phyloP scores from a whole-genome alignment of 2,329 filamentous ascomycete species.

The Neoarthrinium moseri region DNA sequence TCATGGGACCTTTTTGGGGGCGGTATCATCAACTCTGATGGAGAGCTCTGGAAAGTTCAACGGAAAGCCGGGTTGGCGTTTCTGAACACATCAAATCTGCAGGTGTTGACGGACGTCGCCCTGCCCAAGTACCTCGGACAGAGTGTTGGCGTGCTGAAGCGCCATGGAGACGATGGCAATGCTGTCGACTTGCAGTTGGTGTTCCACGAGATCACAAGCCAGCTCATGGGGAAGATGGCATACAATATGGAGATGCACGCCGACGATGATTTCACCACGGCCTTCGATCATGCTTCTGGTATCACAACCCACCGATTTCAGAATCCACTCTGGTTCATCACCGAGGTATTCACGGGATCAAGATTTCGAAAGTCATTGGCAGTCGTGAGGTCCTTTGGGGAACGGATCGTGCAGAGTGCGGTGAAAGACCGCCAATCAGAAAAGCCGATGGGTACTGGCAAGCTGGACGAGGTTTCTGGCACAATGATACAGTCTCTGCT shows the following conservation, averaged over 20 bases:
- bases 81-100: slow-evolving; percentile 56
- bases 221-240: slow-evolving; percentile 67
- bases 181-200: slow-evolving; percentile 57
- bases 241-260: slow-evolving; percentile 69
- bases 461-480: slow-evolving; percentile 44
- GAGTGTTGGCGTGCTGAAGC: slow-evolving; percentile 37
- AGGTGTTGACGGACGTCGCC: slow-evolving; percentile 54
- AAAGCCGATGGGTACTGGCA: slow-evolving; percentile 17
- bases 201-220: slow-evolving; percentile 63
- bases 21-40: slow-evolving; percentile 67
- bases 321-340: slow-evolving; percentile 62
- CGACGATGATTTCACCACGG: slow-evolving; percentile 56
- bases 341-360: slow-evolving; percentile 50
- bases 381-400: slow-evolving; percentile 54
- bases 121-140: slow-evolving; percentile 53
- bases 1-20: slow-evolving; percentile 64
- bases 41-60: slow-evolving; percentile 61
- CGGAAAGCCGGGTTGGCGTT: slow-evolving; percentile 61
- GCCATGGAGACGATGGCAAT: slow-evolving; percentile 20
- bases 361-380: slow-evolving; percentile 47
- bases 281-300: slow-evolving; percentile 63
- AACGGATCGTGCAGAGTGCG: slow-evolving; percentile 55
- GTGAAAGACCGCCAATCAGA: slow-evolving; percentile 34
- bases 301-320: slow-evolving; percentile 62
- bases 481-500: slow-evolving; percentile 61